Conservation (phyloP, 208 protist species). For the Leishmania turanica region DNA sequence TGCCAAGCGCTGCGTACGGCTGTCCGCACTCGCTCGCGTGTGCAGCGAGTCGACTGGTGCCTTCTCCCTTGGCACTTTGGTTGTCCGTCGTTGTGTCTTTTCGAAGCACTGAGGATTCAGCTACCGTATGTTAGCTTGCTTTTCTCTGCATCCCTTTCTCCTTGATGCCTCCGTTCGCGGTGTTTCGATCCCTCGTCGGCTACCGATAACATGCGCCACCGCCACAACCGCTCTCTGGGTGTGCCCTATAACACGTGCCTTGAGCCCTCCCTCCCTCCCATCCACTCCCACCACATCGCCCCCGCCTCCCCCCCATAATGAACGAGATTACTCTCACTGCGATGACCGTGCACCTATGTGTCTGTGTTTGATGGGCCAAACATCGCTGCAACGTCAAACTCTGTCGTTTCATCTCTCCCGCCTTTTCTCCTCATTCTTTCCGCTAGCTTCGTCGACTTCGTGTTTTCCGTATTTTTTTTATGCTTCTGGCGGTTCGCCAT, state of each 20-base stretch:
- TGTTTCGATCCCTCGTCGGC: not conserved
- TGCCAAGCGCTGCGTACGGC: too few species aligned
- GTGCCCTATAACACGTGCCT: not conserved
- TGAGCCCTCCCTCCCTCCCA: not conserved
- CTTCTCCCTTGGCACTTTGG: not conserved
- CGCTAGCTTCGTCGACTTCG: not conserved
- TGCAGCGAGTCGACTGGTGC: too few species aligned
- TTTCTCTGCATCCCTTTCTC: not conserved
- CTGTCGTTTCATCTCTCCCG: slow-evolving; percentile 12
- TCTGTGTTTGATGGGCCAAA: not conserved
- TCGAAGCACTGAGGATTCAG: not conserved
- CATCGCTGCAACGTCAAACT: not conserved
- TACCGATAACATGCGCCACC: not conserved
- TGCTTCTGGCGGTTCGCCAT: not conserved
- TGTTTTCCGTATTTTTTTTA: not conserved
- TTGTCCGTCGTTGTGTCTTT: not conserved
- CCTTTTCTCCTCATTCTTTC: not conserved
- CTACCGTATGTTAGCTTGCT: not conserved
- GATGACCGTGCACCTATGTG: not conserved
- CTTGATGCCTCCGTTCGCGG: not conserved
- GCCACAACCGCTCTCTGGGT: not conserved
- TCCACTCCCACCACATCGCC: not conserved
- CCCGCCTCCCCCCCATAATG: not conserved
- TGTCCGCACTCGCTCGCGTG: too few species aligned
- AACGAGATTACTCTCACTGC: not conserved